Percentiles rank a stretch among this genome's conserved stretches.
phyloP scores from a whole-genome alignment of 768 basidiomycete species.

The Suillus subluteus region DNA sequence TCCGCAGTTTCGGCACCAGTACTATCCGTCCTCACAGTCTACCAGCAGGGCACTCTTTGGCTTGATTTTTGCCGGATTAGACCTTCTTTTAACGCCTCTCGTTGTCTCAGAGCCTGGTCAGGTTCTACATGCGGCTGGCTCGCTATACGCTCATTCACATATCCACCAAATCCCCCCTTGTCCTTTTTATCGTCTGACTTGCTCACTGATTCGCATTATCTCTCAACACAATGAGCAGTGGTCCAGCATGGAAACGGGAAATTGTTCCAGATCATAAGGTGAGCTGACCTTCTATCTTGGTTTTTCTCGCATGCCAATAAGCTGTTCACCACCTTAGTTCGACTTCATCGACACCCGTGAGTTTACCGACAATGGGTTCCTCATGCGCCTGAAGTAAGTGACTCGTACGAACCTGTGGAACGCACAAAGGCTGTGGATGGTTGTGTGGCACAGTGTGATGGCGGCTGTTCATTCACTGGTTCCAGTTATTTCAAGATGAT shows the following conservation, averaged over 20 bases:
- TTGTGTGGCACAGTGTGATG: not conserved
- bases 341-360: constrained; percentile 96
- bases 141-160: constrained; percentile 31
- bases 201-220: constrained; percentile 18
- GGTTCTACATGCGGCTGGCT: constrained; percentile 39
- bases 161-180: constrained; percentile 25
- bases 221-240: constrained; percentile 44
- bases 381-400: constrained; percentile 83
- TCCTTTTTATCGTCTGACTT: constrained; percentile 26
- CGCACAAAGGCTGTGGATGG: not conserved
- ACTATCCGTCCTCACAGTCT: constrained; percentile 22
- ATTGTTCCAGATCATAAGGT: constrained; percentile 98
- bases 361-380: constrained; percentile 85
- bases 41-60: constrained; percentile 5
- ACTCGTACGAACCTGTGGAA: not conserved
- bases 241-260: constrained; percentile 94
- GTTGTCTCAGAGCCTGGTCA: constrained; percentile 22
- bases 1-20: constrained; percentile 26
- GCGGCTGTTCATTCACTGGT: not conserved
- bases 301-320: constrained; percentile 8
- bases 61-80: not conserved
- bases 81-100: constrained; percentile 29
- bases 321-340: constrained; percentile 56
- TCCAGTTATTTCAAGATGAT: not conserved
- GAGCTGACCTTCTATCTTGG: constrained; percentile 20